These are phyloP conservation scores for Xylariomycetidae sp. DNA, from an alignment of 2,329 filamentous ascomycete genomes.

Conservation along the genomic window DNA sequence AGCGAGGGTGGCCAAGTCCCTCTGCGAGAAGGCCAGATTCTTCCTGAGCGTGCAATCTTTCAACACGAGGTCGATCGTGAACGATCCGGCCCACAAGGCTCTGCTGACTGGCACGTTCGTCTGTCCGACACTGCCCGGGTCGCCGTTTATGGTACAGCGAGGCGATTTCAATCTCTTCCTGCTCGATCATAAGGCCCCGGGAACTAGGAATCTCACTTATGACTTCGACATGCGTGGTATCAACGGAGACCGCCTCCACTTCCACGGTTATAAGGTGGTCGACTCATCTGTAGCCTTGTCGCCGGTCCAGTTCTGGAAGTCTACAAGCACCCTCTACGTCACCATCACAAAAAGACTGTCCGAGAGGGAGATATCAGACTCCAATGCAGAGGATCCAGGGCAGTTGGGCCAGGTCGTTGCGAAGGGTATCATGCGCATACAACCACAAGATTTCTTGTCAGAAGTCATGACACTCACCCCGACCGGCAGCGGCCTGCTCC, in stretches of 20 bases:
- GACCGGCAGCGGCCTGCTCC: slow-evolving; percentile 41
- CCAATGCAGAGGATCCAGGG: slow-evolving; percentile 33
- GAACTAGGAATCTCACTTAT: slow-evolving; percentile 56
- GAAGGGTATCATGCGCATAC: slow-evolving; percentile 55
- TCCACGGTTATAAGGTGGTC: slow-evolving; percentile 60
- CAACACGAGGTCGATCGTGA: slow-evolving; percentile 44
- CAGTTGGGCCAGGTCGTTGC: slow-evolving; percentile 44
- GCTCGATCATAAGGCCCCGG: slow-evolving; percentile 46
- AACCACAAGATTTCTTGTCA: slow-evolving; percentile 47
- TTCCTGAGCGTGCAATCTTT: slow-evolving; percentile 55
- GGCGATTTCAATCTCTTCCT: slow-evolving; percentile 56
- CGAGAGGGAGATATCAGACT: slow-evolving; percentile 18
- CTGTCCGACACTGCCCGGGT: slow-evolving; percentile 48
- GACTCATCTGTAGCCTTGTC: slow-evolving; percentile 56
- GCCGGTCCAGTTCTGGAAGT: slow-evolving; percentile 53
- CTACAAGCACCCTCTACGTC: slow-evolving; percentile 59
- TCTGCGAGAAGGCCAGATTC: slow-evolving; percentile 52
- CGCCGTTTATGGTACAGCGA: slow-evolving; percentile 56
- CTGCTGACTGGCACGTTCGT: slow-evolving; percentile 57
- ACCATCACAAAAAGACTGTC: slow-evolving; percentile 42
- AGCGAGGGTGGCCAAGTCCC: slow-evolving; percentile 46
- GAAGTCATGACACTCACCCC: slow-evolving; percentile 51
- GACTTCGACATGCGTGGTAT: slow-evolving; percentile 56
- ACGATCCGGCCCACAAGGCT: slow-evolving; percentile 43
- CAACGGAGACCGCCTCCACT: slow-evolving; percentile 47